These are phyloP conservation scores for Plasmodium ovale DNA, from an alignment of 169 alveolate species.

Conservation along the genomic window DNA sequence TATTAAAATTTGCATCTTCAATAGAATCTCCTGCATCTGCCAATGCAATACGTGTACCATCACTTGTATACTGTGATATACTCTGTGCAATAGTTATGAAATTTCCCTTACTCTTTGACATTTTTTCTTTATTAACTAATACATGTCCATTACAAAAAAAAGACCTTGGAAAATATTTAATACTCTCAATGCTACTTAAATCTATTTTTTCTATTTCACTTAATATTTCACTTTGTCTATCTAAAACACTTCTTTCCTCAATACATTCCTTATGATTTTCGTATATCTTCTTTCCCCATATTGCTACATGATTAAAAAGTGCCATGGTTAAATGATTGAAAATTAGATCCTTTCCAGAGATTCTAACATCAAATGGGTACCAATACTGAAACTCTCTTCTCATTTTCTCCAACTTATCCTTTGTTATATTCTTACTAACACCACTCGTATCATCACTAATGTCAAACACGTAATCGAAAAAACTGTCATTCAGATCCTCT, in stretches of 20 bases:
- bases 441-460: slow-evolving; percentile 88
- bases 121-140: slow-evolving; percentile 96
- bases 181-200: slow-evolving; percentile 17
- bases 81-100: slow-evolving; percentile 95
- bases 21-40: slow-evolving; percentile 99
- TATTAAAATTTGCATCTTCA: slow-evolving; percentile 96
- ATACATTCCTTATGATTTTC: slow-evolving; percentile 12
- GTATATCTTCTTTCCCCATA: slow-evolving; percentile 92
- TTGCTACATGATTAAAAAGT: slow-evolving; percentile 98
- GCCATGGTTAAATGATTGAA: slow-evolving; percentile 99
- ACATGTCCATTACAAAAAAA: slow-evolving; percentile 98
- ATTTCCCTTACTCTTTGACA: slow-evolving; percentile 98
- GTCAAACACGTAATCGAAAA: slow-evolving; percentile 96
- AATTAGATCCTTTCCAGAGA: slow-evolving; percentile 98
- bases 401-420: slow-evolving; percentile 84
- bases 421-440: slow-evolving; percentile 81
- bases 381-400: slow-evolving; percentile 95
- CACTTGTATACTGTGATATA: slow-evolving; percentile 94
- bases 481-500: slow-evolving; percentile 92
- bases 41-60: slow-evolving; percentile 97
- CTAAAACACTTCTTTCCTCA: slow-evolving; percentile 46
- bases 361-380: slow-evolving; percentile 92
- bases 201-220: slow-evolving; percentile 37
- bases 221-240: slow-evolving; percentile 67
- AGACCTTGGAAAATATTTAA: slow-evolving; percentile 92